Base-by-base conservation (phyloP, 805 yeast genomes). In the Suhomyces kilbournensis region DNA sequence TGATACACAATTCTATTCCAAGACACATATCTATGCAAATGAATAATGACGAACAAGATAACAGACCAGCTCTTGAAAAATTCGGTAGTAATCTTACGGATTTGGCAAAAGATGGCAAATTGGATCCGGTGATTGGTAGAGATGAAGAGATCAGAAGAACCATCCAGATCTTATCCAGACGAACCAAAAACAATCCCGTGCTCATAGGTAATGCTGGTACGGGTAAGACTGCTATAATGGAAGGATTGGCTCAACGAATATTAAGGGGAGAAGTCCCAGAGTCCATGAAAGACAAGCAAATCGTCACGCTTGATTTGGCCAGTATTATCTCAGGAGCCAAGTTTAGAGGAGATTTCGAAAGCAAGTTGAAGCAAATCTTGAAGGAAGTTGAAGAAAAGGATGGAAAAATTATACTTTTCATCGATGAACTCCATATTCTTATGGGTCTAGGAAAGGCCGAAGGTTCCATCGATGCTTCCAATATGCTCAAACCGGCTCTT, bases 131-230 rank as follows among this genome's bases (percentile, higher is more conserved):
- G 20, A 94, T 93, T 62, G 99, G 99, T 3, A 78, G 98, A 56
- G 98, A 94, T 63, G 97, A 92, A 56, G 98, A 94, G 65, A 94
- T 93, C 52, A 80, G 93, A 53, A 77, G 99, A 53, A 93, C 98
- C 0, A 86, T 93, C 52, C 98, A 93, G 67, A 92, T 93, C 46
- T 72, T 93, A 44, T 90, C 97, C 1, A 77, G 99, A 60, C 79
- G 98, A 67, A 91, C 97, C 1, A 93, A 93, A 70, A 94, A 94
- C 68, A 93, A 93, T 64, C 99, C 99, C 0, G 96, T 94, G 1
- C 70, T 93, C 50, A 91, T 94, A 42, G 99, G 99, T 56, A 84
- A 88, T 59, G 99, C 99, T 1, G 99, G 99, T 72, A 96, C 97
- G 0, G 99, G 99, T 73, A 93, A 93, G 69, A 94, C 98, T 0